A percentile compares a stretch with the other conserved stretches of the same genome.
phyloP scores from a whole-genome alignment of 306 rosid species.

The Lathyrus sativus region DNA sequence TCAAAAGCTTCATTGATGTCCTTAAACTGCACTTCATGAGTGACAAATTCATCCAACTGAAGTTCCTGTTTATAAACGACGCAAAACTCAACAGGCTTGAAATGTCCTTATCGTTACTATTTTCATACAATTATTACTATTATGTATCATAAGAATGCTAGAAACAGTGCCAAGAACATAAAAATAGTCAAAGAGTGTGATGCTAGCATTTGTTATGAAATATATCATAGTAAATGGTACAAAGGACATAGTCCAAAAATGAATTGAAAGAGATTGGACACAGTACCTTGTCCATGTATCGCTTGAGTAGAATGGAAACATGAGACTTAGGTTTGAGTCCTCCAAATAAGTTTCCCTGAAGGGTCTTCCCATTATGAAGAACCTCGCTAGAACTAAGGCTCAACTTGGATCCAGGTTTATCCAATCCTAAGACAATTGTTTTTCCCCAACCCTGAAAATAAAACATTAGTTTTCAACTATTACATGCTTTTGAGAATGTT shows the following conservation, averaged over 20 bases:
- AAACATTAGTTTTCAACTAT: conserved; percentile 15
- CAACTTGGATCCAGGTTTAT: conserved; percentile 54
- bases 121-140: not conserved
- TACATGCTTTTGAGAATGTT: not conserved
- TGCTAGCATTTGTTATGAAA: not conserved
- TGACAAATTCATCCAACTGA: conserved; percentile 71
- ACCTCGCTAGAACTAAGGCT: conserved; percentile 51
- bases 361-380: conserved; percentile 62
- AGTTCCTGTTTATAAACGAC: conserved; percentile 42
- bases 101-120: not conserved
- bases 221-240: not conserved
- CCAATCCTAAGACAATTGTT: conserved; percentile 75
- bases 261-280: not conserved
- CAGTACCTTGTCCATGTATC: conserved; percentile 49
- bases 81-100: conserved; percentile 1
- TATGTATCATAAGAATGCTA: not conserved
- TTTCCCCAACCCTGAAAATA: conserved; percentile 86
- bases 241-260: not conserved
- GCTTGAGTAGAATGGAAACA: conserved; percentile 64
- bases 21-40: conserved; percentile 66
- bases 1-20: conserved; percentile 86
- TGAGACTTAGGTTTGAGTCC: conserved; percentile 79
- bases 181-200: not conserved
- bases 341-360: conserved; percentile 74
- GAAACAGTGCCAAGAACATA: not conserved